Evolutionary conservation across 495 filamentous ascomycete genomes (phyloP).

Genomic region (Lasiosphaeria miniovina): DNA sequence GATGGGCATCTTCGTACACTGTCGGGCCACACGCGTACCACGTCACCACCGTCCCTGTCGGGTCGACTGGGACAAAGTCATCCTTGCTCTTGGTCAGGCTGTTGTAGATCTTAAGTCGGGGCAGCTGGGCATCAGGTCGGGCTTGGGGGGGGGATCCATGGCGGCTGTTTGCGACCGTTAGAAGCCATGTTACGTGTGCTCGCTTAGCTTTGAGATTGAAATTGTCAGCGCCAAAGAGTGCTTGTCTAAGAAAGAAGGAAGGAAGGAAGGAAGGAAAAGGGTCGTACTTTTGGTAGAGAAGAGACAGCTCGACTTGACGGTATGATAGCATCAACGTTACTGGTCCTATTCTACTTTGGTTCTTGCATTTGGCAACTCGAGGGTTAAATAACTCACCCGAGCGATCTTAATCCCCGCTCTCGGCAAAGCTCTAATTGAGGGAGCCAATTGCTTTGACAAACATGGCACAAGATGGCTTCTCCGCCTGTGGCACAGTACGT

Average conservation of each 20-base stretch:
- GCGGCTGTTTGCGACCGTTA: constrained; percentile 24
- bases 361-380: constrained; percentile 2
- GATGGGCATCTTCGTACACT: constrained; percentile 77
- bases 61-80: constrained; percentile 68
- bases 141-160: constrained; percentile 24
- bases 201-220: constrained; percentile 5
- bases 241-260: constrained; percentile 7
- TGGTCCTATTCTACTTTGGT: constrained; percentile 1
- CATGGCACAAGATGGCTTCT: too few relatives aligned
- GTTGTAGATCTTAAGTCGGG: constrained; percentile 57
- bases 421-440: too few relatives aligned
- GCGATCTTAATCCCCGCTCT: too few relatives aligned
- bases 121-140: constrained; percentile 20
- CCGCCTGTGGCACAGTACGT: too few relatives aligned
- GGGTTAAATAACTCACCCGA: constrained; percentile 5
- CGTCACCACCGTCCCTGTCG: constrained; percentile 52
- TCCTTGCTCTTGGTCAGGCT: constrained; percentile 63
- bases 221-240: constrained; percentile 7
- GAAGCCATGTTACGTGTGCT: constrained; percentile 21
- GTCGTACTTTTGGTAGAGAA: neutral
- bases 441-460: too few relatives aligned
- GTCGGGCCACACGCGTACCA: constrained; percentile 83
- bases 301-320: constrained; percentile 5
- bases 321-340: constrained; percentile 1
- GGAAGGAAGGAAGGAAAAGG: constrained; percentile 5